A percentile compares a stretch with the other conserved stretches of the same genome.
Conservation (phyloP, 176 grass and related monocot species). For the Paspalum notatum region DNA sequence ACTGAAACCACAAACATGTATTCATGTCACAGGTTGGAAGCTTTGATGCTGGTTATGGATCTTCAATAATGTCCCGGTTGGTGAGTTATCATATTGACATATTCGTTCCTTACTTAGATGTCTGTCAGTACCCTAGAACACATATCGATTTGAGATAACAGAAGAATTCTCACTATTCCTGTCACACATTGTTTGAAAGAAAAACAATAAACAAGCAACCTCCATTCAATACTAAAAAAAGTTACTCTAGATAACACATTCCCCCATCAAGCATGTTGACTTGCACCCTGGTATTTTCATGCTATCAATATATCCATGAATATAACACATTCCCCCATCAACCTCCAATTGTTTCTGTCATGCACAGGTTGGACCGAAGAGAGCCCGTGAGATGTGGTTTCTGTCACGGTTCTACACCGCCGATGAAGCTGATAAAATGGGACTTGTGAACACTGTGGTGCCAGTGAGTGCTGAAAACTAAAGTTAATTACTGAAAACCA, state of each 20-base stretch:
- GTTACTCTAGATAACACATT: neutral
- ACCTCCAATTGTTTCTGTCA: neutral
- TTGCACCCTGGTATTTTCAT: neutral
- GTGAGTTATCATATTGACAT: slow-evolving; percentile 47
- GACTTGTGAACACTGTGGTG: slow-evolving; percentile 85
- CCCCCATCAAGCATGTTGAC: neutral
- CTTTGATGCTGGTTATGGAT: slow-evolving; percentile 97
- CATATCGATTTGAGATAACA: neutral
- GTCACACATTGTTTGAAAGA: neutral
- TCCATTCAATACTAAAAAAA: neutral
- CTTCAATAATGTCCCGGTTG: slow-evolving; percentile 92
- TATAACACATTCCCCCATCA: too few relatives aligned
- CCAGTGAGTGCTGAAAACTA: slow-evolving; percentile 59
- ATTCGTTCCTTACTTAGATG: neutral
- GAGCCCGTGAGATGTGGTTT: slow-evolving; percentile 92
- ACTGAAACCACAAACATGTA: neutral
- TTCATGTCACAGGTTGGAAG: slow-evolving; percentile 70
- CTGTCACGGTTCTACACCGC: slow-evolving; percentile 82
- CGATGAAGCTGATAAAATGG: slow-evolving; percentile 88
- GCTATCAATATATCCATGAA: neutral
- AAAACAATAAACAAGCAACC: neutral
- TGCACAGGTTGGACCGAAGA: slow-evolving; percentile 80
- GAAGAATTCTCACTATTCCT: neutral
- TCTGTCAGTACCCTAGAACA: neutral
- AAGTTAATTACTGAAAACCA: slow-evolving; percentile 1